A percentile compares a stretch with the other conserved stretches of the same genome.
Evolutionary conservation across 140 eudicot species (phyloP).

Genomic region (Cichorium intybus): DNA sequence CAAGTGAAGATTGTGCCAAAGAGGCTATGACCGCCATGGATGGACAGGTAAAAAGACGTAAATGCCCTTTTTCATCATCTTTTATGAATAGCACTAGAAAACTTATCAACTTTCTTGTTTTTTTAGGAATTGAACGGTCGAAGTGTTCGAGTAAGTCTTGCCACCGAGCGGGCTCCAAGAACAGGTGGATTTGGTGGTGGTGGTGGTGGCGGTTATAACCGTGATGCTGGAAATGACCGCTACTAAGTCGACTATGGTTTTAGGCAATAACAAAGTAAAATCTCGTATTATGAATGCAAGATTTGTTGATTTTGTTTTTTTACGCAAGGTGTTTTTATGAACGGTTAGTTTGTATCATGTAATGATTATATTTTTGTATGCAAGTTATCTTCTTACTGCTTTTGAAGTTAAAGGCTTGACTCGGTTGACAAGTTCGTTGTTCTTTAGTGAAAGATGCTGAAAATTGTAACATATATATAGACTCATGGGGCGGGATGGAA

Average conservation of each 20-base stretch:
- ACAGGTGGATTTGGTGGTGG: conserved; percentile 20
- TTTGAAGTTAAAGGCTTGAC: not conserved
- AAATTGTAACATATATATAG: too few relatives aligned
- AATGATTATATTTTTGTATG: not conserved
- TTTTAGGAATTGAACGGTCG: conserved; percentile 37
- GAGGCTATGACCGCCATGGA: conserved; percentile 77
- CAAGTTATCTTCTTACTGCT: not conserved
- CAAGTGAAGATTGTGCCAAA: conserved; percentile 42
- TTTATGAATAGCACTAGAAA: too few relatives aligned
- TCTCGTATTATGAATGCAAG: not conserved
- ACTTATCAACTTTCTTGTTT: not conserved
- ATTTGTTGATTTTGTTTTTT: not conserved
- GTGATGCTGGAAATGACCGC: conserved; percentile 21
- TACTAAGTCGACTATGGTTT: conserved; percentile 5
- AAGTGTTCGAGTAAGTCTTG: conserved; percentile 35
- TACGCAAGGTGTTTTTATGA: not conserved
- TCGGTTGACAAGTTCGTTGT: too few relatives aligned
- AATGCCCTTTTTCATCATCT: not conserved
- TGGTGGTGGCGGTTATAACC: conserved; percentile 33
- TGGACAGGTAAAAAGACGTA: conserved; percentile 49
- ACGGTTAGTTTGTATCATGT: conserved; percentile 4
- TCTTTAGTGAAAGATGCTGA: too few relatives aligned
- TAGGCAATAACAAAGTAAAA: conserved; percentile 13
- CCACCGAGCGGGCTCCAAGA: conserved; percentile 43
- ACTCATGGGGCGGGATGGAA: too few relatives aligned